A percentile compares a stretch with the other conserved stretches of the same genome.
These are phyloP conservation scores for Epichloe hybrida DNA, from an alignment of 2,329 filamentous ascomycete genomes.

Conservation along the genomic window DNA sequence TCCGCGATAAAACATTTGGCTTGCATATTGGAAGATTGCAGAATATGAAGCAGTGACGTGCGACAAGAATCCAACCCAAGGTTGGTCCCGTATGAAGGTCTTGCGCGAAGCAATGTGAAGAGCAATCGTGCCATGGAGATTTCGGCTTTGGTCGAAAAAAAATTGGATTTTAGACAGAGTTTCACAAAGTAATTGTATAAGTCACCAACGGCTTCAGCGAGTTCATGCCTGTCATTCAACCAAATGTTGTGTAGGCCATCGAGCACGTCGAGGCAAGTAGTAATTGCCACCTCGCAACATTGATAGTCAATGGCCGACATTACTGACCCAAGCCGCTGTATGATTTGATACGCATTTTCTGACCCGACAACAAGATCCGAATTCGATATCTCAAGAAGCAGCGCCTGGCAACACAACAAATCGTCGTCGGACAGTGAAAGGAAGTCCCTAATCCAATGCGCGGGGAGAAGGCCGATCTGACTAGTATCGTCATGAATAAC, in stretches of 20 bases:
- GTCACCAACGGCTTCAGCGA: slow-evolving; percentile 56
- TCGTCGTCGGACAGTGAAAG: slow-evolving; percentile 37
- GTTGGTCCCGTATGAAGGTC: slow-evolving; percentile 52
- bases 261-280: slow-evolving; percentile 55
- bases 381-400: slow-evolving; percentile 38
- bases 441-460: slow-evolving; percentile 35
- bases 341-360: slow-evolving; percentile 31
- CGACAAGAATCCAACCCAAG: slow-evolving; percentile 45
- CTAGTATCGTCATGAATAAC: slow-evolving; percentile 27
- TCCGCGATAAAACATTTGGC: slow-evolving; percentile 67
- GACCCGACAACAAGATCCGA: slow-evolving; percentile 38
- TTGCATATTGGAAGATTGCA: slow-evolving; percentile 50
- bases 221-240: slow-evolving; percentile 42
- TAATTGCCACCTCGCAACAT: slow-evolving; percentile 60
- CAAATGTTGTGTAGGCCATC: slow-evolving; percentile 49
- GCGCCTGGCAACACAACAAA: slow-evolving; percentile 34
- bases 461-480: slow-evolving; percentile 36
- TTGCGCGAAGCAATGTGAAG: slow-evolving; percentile 51
- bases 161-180: slow-evolving; percentile 49
- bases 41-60: slow-evolving; percentile 61
- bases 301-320: slow-evolving; percentile 47
- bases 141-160: slow-evolving; percentile 59
- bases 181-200: slow-evolving; percentile 69
- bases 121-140: slow-evolving; percentile 55
- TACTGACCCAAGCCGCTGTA: slow-evolving; percentile 37